A percentile compares a stretch with the other conserved stretches of the same genome.
Conservation (phyloP, 306 rosid genomes). For the Fragaria ananassa region DNA sequence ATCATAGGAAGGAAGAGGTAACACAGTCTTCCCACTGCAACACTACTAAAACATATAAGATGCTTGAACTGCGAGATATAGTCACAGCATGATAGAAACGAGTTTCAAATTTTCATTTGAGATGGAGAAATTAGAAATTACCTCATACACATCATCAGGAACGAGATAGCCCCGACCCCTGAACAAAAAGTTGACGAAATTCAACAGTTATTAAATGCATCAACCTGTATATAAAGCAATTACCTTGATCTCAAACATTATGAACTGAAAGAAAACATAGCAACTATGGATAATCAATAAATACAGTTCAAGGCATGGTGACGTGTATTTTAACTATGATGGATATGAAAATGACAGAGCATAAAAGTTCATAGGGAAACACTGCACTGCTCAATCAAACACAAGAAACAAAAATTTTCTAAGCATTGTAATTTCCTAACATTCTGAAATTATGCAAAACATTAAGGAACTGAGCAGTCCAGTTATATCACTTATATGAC, state of each 20-base stretch:
- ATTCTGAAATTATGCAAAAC: too few species aligned
- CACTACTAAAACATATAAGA: not conserved
- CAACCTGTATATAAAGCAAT: constrained; percentile 1
- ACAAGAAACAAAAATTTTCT: not conserved
- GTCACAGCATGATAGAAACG: not conserved
- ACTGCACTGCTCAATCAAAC: not conserved
- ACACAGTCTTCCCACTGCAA: not conserved
- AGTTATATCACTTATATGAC: not conserved
- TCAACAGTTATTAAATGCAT: not conserved
- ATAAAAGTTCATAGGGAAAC: not conserved
- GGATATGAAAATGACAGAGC: not conserved
- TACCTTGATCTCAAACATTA: not conserved
- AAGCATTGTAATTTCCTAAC: not conserved
- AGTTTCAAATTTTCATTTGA: constrained; percentile 6
- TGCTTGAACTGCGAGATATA: not conserved
- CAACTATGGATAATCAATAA: not conserved
- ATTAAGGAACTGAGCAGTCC: too few species aligned
- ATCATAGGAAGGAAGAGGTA: not conserved
- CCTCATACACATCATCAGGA: constrained; percentile 74
- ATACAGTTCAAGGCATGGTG: not conserved
- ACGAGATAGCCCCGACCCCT: constrained; percentile 82
- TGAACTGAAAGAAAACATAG: not conserved
- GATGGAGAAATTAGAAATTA: constrained; percentile 21
- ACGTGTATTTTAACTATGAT: not conserved
- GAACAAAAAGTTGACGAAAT: constrained; percentile 29